Conservation (phyloP, 495 filamentous ascomycete genomes). For the Penicillium lagena region DNA sequence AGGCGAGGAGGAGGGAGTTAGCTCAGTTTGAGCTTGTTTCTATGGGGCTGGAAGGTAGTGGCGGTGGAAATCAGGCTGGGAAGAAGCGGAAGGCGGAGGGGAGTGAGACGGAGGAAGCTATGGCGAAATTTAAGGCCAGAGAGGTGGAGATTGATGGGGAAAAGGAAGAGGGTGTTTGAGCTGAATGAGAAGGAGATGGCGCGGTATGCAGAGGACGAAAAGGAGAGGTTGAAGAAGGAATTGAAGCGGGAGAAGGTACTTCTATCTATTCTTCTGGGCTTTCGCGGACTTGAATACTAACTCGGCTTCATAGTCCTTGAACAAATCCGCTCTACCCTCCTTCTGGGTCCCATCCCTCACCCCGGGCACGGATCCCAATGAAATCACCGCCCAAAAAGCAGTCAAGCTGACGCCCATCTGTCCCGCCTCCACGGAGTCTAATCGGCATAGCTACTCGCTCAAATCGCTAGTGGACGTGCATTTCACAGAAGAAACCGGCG, state of each 20-base stretch:
- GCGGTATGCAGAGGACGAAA: slow-evolving; percentile 62
- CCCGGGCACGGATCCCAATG: slow-evolving; percentile 49
- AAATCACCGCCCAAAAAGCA: slow-evolving; percentile 48
- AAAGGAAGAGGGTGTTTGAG: slow-evolving; percentile 54
- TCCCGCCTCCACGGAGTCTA: slow-evolving; percentile 64
- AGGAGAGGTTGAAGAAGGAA: slow-evolving; percentile 57
- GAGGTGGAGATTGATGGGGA: slow-evolving; percentile 58
- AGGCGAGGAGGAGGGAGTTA: slow-evolving; percentile 28
- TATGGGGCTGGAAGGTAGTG: slow-evolving; percentile 32
- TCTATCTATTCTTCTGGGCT: background rate
- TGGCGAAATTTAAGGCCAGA: slow-evolving; percentile 43
- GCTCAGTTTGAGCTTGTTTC: slow-evolving; percentile 35
- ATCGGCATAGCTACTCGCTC: slow-evolving; percentile 71
- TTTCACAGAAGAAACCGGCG: slow-evolving; percentile 65
- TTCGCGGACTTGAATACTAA: background rate
- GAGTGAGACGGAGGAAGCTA: slow-evolving; percentile 5
- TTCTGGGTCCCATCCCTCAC: slow-evolving; percentile 93
- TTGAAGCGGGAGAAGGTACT: slow-evolving; percentile 70
- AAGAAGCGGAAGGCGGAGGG: slow-evolving; percentile 27
- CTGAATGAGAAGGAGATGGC: slow-evolving; percentile 75
- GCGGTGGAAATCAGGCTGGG: slow-evolving; percentile 1
- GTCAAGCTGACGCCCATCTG: slow-evolving; percentile 71
- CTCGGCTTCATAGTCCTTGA: slow-evolving; percentile 27
- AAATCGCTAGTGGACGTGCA: slow-evolving; percentile 73
- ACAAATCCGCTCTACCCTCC: slow-evolving; percentile 71